Percentiles rank a stretch among this genome's conserved stretches.
Evolutionary conservation across 805 yeast species (phyloP).

Genomic region (Candida takata): DNA sequence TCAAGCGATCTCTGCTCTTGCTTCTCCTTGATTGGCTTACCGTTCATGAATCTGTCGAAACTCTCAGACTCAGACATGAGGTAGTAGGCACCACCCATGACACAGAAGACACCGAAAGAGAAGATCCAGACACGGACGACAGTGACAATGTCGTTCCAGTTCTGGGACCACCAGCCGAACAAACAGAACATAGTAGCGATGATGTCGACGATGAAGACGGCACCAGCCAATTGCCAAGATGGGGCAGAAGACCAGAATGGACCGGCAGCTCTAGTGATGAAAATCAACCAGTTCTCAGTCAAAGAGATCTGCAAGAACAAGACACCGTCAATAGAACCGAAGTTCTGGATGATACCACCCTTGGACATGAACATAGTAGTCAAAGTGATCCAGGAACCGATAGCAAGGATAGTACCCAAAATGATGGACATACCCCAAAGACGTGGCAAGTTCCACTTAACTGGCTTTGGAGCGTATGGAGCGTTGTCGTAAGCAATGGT

Average conservation of each 20-base stretch:
- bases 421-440: constrained; percentile 94
- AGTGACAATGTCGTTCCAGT: constrained; percentile 94
- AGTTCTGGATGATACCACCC: constrained; percentile 95
- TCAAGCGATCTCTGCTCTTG: constrained; percentile 62
- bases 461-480: constrained; percentile 89
- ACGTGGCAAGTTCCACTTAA: constrained; percentile 95
- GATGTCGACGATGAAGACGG: constrained; percentile 84
- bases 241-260: constrained; percentile 97
- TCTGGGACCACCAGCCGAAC: constrained; percentile 97
- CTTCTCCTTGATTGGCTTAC: constrained; percentile 57
- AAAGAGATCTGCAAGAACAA: constrained; percentile 89
- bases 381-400: constrained; percentile 92
- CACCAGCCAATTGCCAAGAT: constrained; percentile 96
- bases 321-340: constrained; percentile 90
- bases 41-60: constrained; percentile 80
- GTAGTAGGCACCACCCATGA: constrained; percentile 95
- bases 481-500: constrained; percentile 98
- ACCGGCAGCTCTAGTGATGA: constrained; percentile 94
- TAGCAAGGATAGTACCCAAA: constrained; percentile 78
- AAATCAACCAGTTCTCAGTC: constrained; percentile 96
- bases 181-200: constrained; percentile 87
- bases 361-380: constrained; percentile 86
- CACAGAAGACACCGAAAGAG: constrained; percentile 96
- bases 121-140: constrained; percentile 92
- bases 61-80: constrained; percentile 76